Evolutionary conservation across 1,284 basidiomycete genomes (phyloP).

Genomic region (Irpex lacteus): DNA sequence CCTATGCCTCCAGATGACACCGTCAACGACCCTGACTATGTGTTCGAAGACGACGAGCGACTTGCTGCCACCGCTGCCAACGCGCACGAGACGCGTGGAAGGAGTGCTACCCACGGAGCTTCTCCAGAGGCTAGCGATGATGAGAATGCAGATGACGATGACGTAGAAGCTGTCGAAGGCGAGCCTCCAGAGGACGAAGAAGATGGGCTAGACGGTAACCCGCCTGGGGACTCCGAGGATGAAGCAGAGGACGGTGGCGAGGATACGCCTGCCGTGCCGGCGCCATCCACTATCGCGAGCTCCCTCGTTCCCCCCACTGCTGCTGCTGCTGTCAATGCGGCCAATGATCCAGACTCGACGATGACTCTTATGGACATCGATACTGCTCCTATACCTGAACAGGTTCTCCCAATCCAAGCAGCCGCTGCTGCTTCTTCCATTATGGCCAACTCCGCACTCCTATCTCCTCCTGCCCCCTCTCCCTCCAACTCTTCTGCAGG

Average conservation of each 20-base stretch:
- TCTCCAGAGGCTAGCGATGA: slow-evolving; percentile 21
- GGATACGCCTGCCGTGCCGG: slow-evolving; percentile 6
- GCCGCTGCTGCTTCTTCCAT: slow-evolving; percentile 47
- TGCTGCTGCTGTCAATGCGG: slow-evolving; percentile 5
- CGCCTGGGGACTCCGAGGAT: slow-evolving; percentile 9
- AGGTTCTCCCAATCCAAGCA: slow-evolving; percentile 39
- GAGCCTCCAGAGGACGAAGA: slow-evolving; percentile 15
- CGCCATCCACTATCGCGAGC: slow-evolving; percentile 7
- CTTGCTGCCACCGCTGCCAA: slow-evolving; percentile 15
- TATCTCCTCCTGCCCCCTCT: slow-evolving; percentile 35
- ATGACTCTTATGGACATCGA: slow-evolving; percentile 34
- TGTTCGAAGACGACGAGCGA: slow-evolving; percentile 21
- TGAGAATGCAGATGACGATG: slow-evolving; percentile 22
- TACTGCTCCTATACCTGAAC: slow-evolving; percentile 34
- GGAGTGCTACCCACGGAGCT: slow-evolving; percentile 32
- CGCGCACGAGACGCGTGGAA: slow-evolving; percentile 28
- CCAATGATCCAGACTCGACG: slow-evolving; percentile 16
- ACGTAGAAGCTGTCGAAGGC: slow-evolving; percentile 15
- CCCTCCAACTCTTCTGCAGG: slow-evolving; percentile 28
- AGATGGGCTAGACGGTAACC: slow-evolving; percentile 12
- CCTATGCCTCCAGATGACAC: slow-evolving; percentile 17
- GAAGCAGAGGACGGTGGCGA: slow-evolving; percentile 8
- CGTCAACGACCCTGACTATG: slow-evolving; percentile 19
- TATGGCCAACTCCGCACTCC: slow-evolving; percentile 45
- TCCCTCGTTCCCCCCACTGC: slow-evolving; percentile 6